These are phyloP conservation scores for Tanozyma kutaoensis DNA, from an alignment of 805 yeast species.

Conservation along the genomic window DNA sequence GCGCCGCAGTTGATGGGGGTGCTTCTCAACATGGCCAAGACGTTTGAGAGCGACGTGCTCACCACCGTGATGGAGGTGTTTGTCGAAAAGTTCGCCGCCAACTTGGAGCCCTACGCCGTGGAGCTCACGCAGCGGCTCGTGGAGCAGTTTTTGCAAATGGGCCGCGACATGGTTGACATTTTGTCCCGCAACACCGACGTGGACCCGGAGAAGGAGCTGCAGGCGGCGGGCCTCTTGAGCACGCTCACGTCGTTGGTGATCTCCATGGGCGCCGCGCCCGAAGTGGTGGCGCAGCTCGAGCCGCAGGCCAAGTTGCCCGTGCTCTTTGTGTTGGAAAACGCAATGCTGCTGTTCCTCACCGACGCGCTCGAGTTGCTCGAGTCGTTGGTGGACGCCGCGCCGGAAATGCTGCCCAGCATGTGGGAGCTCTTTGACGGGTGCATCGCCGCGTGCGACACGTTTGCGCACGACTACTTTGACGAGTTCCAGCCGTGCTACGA, in stretches of 20 bases:
- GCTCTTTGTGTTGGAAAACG: slow-evolving; percentile 19
- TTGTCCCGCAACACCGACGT: slow-evolving; percentile 6
- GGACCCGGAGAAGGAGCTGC: slow-evolving; percentile 23
- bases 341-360: slow-evolving; percentile 23
- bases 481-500: slow-evolving; percentile 44
- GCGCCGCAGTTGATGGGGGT: slow-evolving; percentile 32
- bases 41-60: slow-evolving; percentile 28
- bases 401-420: slow-evolving; percentile 32
- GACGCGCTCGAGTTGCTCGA: slow-evolving; percentile 34
- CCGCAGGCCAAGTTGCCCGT: too few relatives aligned
- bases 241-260: slow-evolving; percentile 29
- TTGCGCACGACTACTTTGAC: slow-evolving; percentile 47
- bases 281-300: slow-evolving; percentile 17
- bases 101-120: slow-evolving; percentile 14
- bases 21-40: slow-evolving; percentile 29
- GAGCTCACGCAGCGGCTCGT: slow-evolving; percentile 42
- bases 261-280: slow-evolving; percentile 27
- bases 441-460: slow-evolving; percentile 42
- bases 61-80: slow-evolving; percentile 32
- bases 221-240: slow-evolving; percentile 28
- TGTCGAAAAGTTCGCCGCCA: slow-evolving; percentile 28
- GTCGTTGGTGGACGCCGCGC: slow-evolving; percentile 40
- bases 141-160: slow-evolving; percentile 60
- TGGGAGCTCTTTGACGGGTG: slow-evolving; percentile 40
- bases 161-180: slow-evolving; percentile 53